Conservation (phyloP, 2,329 filamentous ascomycete species). For the Neofusicoccum sp. region DNA sequence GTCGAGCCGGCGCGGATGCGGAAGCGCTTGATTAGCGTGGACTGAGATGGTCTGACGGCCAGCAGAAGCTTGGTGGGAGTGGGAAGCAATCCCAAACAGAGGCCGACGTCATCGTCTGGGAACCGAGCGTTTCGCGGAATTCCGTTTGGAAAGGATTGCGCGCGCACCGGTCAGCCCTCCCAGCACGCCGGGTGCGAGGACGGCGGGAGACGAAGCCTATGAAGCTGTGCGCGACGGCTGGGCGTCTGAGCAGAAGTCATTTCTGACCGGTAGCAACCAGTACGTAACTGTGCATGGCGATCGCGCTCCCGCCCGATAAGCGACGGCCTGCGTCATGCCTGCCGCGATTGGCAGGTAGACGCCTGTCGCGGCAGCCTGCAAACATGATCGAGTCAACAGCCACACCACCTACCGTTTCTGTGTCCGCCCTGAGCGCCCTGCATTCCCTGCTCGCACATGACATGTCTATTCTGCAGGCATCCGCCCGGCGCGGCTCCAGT, state of each 20-base stretch:
- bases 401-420: not conserved
- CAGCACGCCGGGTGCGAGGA: not conserved
- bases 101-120: not conserved
- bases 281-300: too few relatives aligned
- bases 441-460: not conserved
- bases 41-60: not conserved
- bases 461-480: not conserved
- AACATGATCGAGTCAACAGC: not conserved
- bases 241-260: too few relatives aligned
- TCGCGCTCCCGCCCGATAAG: not conserved
- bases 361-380: too few relatives aligned
- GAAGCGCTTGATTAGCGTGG: slow-evolving; percentile 9
- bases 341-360: not conserved
- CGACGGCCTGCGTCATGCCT: not conserved
- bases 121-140: not conserved
- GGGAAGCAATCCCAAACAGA: not conserved
- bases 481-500: not conserved
- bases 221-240: too few relatives aligned
- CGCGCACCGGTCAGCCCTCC: not conserved
- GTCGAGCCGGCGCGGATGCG: slow-evolving; percentile 4
- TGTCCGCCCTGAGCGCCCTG: not conserved
- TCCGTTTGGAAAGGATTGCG: not conserved
- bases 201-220: not conserved
- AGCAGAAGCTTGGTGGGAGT: not conserved
- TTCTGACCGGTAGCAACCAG: too few relatives aligned